Evolutionary conservation across 2,329 filamentous ascomycete genomes (phyloP), one percentile per base, ranked within the genome.

Genomic region (Colletotrichum theobromicola): DNA sequence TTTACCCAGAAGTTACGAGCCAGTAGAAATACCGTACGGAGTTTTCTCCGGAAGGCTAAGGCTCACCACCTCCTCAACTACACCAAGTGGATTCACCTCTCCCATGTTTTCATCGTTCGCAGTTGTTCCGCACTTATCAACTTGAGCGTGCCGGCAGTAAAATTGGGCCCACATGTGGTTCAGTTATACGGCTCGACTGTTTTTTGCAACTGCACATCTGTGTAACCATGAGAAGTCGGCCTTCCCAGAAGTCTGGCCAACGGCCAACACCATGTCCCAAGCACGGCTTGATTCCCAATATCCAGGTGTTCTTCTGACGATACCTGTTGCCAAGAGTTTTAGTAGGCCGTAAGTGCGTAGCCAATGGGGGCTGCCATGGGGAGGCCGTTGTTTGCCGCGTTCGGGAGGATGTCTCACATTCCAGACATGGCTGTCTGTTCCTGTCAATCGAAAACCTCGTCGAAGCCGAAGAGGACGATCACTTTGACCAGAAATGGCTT

Each of bases 381-480:
- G 30, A 42, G 55, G 62, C 68, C 72, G 72, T 74, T 74, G 32
- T 28, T 72, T 15, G 61, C 62, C 62, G 68, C 15, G 37, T 75
- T 24, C 72, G 57, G 46, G 42, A 7, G 18, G 28, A 7, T 74
- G 68, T 75, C 62, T 75, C 57, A 67, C 57, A 75, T 71, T 26
- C 58, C 62, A 32, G 35, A 57, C 32, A 24, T 46, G 21, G n/a
- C 30, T 12, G 15, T 21, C 21, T 37, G 72, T 61, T 58, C 68
- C 72, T 26, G 46, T 57, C 21, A n/a, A n/a, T 46, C 34, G 32
- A 66, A 62, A 28, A 26, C 12, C 10, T 62, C 55, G 34, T 66
- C 42, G 55, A 28, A 50, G 68, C 26, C 30, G 55, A 61, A 26
- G 12, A 46, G 24, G 66, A 60, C 66, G 34, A 61, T 61, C 53